Conservation (phyloP, 306 rosid genomes). For the Vicia sativa region DNA sequence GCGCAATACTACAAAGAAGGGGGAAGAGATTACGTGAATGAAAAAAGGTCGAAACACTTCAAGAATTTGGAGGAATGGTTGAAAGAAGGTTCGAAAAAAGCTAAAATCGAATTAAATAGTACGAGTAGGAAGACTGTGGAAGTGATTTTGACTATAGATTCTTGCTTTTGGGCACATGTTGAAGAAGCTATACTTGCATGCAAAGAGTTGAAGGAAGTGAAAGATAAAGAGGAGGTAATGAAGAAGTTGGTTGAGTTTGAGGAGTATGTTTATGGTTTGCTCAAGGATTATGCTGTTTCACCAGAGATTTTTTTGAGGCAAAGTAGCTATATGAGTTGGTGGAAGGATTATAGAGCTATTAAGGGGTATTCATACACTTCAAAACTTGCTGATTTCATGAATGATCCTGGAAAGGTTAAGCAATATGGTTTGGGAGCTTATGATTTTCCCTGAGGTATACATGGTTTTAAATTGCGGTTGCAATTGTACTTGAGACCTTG, state of each 20-base stretch:
- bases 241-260: conserved; percentile 46
- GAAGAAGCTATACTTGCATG: conserved; percentile 55
- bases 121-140: conserved; percentile 35
- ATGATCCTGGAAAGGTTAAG: not conserved
- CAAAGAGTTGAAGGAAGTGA: not conserved
- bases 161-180: conserved; percentile 71
- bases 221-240: conserved; percentile 1
- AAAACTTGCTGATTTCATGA: conserved; percentile 44
- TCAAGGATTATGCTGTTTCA: conserved; percentile 47
- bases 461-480: not conserved
- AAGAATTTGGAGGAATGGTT: conserved; percentile 49
- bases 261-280: conserved; percentile 39
- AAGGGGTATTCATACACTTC: conserved; percentile 37
- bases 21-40: conserved; percentile 12
- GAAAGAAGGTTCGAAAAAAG: not conserved
- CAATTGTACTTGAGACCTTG: too few species aligned
- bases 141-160: conserved; percentile 51
- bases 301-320: conserved; percentile 55
- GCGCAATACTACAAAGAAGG: conserved; percentile 51
- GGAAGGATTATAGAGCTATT: conserved; percentile 41
- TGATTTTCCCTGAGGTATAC: conserved; percentile 20
- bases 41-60: conserved; percentile 48
- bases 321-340: conserved; percentile 72
- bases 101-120: not conserved
- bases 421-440: conserved; percentile 42